phyloP scores from a whole-genome alignment of 306 rosid species.

The Astragalus membranaceus region DNA sequence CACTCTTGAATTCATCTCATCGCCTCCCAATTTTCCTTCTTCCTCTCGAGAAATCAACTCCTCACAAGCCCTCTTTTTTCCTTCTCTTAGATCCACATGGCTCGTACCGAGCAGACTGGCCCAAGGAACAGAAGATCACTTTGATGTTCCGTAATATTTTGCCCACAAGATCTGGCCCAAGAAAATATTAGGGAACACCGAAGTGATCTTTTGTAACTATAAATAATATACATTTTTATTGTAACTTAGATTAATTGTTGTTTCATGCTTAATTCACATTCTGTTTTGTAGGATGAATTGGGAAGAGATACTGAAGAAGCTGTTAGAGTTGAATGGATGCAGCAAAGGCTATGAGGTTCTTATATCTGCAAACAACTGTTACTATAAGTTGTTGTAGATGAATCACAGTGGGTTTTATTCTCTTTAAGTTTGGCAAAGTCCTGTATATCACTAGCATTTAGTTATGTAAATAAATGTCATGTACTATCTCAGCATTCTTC shows the following conservation, averaged over 20 bases:
- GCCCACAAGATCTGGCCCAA: too few species aligned
- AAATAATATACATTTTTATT: background rate
- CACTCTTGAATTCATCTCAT: too few species aligned
- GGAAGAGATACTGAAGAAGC: conserved; percentile 33
- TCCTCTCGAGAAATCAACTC: too few species aligned
- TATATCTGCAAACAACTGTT: conserved; percentile 37
- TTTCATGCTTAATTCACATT: background rate
- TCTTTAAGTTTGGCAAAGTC: background rate
- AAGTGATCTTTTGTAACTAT: too few species aligned
- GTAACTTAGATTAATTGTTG: background rate
- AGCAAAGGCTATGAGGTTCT: conserved; percentile 50
- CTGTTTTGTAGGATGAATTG: conserved; percentile 27
- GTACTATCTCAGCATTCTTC: background rate
- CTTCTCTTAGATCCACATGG: too few species aligned
- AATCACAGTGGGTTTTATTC: background rate
- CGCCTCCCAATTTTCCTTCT: too few species aligned
- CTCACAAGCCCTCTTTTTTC: too few species aligned
- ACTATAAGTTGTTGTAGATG: conserved; percentile 50
- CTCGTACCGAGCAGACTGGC: too few species aligned
- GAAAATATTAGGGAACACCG: too few species aligned
- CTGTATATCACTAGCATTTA: background rate
- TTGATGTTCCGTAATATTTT: too few species aligned
- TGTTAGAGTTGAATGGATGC: conserved; percentile 53
- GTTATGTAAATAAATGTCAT: background rate
- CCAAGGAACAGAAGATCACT: too few species aligned